Evolutionary conservation across 768 basidiomycete species (phyloP).

Genomic region (Lentinula detonsa): DNA sequence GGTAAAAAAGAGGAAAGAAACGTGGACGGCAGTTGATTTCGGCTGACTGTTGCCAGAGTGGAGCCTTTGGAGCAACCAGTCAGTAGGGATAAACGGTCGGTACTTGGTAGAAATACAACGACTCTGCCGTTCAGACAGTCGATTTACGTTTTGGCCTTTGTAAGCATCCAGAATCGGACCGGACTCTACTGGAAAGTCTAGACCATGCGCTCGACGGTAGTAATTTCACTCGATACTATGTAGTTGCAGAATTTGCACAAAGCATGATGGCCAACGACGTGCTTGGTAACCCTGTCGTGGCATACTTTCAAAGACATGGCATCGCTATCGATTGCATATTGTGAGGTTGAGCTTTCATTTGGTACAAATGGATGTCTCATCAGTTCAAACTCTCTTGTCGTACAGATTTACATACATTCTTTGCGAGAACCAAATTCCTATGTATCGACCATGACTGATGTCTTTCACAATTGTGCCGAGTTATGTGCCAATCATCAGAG

Average conservation of each 20-base stretch:
- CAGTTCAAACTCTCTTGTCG: no score
- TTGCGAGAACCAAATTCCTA: constrained; percentile 68
- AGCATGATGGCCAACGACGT: no score
- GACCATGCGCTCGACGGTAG: neutral
- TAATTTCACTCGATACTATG: no score
- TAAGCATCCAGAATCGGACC: neutral
- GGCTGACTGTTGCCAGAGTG: neutral
- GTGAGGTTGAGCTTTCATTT: no score
- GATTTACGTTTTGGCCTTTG: neutral
- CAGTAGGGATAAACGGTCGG: neutral
- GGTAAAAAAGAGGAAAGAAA: neutral
- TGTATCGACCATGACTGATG: constrained; percentile 80
- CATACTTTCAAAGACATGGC: no score
- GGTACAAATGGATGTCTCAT: no score
- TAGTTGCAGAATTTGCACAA: no score
- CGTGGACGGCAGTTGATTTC: neutral
- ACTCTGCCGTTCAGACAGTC: neutral
- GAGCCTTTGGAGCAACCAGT: neutral
- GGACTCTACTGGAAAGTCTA: neutral
- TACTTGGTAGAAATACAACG: neutral
- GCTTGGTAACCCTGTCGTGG: no score
- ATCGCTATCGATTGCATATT: constrained; percentile 13
- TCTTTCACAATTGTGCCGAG: constrained; percentile 84
- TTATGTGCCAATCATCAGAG: constrained; percentile 69
- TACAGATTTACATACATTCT: constrained; percentile 76